Percentiles rank a stretch among this genome's conserved stretches.
These are phyloP conservation scores for Aspergillus cejpii DNA, from an alignment of 2,329 filamentous ascomycete genomes.

Conservation along the genomic window DNA sequence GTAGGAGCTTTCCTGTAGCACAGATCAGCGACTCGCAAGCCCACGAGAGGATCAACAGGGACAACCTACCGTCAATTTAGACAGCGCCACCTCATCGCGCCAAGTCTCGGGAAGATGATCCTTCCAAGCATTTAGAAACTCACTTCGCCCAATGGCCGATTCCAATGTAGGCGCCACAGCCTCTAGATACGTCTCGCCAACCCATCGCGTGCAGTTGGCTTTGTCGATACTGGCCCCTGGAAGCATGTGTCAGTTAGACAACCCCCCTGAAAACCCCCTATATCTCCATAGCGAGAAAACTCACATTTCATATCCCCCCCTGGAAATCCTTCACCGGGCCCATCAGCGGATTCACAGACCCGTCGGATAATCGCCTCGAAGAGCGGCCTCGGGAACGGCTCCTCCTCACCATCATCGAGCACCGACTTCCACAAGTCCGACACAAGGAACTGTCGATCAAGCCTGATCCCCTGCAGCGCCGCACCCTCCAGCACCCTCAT, in stretches of 20 bases:
- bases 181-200: slow-evolving; percentile 38
- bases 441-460: slow-evolving; percentile 39
- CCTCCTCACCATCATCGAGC: slow-evolving; percentile 31
- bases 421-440: slow-evolving; percentile 37
- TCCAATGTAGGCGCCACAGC: slow-evolving; percentile 29
- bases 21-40: slow-evolving; percentile 3
- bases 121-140: slow-evolving; percentile 38
- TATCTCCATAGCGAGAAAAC: slow-evolving; percentile 10
- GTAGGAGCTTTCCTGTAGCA: slow-evolving; percentile 27
- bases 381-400: slow-evolving; percentile 28
- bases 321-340: slow-evolving; percentile 12
- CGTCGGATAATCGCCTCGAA: slow-evolving; percentile 37
- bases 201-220: slow-evolving; percentile 29
- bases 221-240: slow-evolving; percentile 39
- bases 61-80: slow-evolving; percentile 29
- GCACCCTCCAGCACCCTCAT: slow-evolving; percentile 36
- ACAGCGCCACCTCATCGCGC: slow-evolving; percentile 31
- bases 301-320: slow-evolving; percentile 34
- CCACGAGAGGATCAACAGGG: background rate
- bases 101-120: slow-evolving; percentile 41
- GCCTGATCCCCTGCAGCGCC: slow-evolving; percentile 36
- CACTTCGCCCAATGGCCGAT: slow-evolving; percentile 27
- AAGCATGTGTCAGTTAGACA: slow-evolving; percentile 3
- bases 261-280: too few relatives aligned
- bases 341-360: slow-evolving; percentile 26